Evolutionary conservation across 139 green algal genomes (phyloP), one percentile per base, ranked within the genome.

Genomic region (Parachlorella kessleri): DNA sequence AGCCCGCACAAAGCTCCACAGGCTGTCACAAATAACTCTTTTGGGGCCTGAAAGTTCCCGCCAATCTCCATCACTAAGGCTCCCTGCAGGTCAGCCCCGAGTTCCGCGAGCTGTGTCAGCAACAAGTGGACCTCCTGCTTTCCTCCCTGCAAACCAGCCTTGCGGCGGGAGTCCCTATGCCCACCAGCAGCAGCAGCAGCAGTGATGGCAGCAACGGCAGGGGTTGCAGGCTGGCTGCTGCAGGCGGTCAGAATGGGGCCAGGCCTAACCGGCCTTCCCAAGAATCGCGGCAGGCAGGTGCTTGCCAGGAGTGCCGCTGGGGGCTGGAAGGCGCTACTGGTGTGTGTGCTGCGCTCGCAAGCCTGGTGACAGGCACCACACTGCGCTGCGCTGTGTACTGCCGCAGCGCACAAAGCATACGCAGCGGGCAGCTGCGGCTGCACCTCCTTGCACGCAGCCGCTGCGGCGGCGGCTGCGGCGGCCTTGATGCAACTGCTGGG

Each of bases 401-500:
- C 26, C 70, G 82, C 26, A 35, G 41, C 0, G 70, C 82, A n/a
- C n/a, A 33, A 28, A 87, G 82, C 78, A 53, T 88, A 21, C 54
- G 75, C 18, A 66, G 65, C 8, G 73, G 83, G 18, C 37, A 72
- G 68, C 70, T 88, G 40, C 54, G 84, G 38, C 59, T 87, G 67
- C 83, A 88, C 69, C 55, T 87, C 30, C 75, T 88, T 4, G 79
- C 83, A 53, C 30, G 38, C 37, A 53, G 41, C 7, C 66, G 68
- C 53, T 38, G 33, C 18, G 9, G 28, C 39, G 24, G 36, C 59
- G 24, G 67, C 35, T 37, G 33, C 67, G 35, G 37, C 32, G 21
- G 53, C n/a, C 4, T 32, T 36, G 18, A 55, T 23, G 40, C 21
- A 72, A 10, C 32, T 9, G 14, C 37, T 59, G 48, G 73, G 6